phyloP scores from a whole-genome alignment of 371 early-diverging fungal species.

The Agmasoma carcini region DNA sequence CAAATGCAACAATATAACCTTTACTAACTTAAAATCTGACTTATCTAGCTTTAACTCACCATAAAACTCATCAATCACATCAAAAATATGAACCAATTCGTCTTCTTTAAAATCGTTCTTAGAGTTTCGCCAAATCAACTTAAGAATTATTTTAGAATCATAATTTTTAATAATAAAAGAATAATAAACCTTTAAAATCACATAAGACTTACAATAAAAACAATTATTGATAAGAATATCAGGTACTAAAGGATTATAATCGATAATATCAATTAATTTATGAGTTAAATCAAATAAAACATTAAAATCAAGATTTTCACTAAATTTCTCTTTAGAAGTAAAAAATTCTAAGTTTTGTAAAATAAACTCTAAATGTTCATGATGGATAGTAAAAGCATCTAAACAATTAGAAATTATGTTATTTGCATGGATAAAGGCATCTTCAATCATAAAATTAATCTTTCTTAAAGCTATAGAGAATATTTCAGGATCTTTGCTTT shows the following conservation, averaged over 20 bases:
- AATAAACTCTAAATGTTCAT: too few relatives aligned
- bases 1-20: slow-evolving; percentile 22
- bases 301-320: too few relatives aligned
- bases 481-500: slow-evolving; percentile 8
- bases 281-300: too few relatives aligned
- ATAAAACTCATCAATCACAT: slow-evolving; percentile 12
- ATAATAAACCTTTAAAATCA: slow-evolving; percentile 31
- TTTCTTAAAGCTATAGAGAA: slow-evolving; percentile 22
- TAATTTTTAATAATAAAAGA: slow-evolving; percentile 10
- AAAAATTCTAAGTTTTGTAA: too few relatives aligned
- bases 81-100: slow-evolving; percentile 18
- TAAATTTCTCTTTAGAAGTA: too few relatives aligned
- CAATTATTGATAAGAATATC: slow-evolving; percentile 43
- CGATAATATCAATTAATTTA: slow-evolving; percentile 28
- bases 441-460: slow-evolving; percentile 11
- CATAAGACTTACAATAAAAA: slow-evolving; percentile 14
- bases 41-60: neutral
- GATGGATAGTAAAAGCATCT: too few relatives aligned
- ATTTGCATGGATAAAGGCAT: neutral
- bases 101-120: too few relatives aligned
- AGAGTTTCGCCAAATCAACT: slow-evolving; percentile 53
- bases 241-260: slow-evolving; percentile 11
- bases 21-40: slow-evolving; percentile 3
- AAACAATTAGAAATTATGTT: too few relatives aligned
- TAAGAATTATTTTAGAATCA: slow-evolving; percentile 40